phyloP scores from a whole-genome alignment of 345 rosid species.

The Sisymbrium irio region DNA sequence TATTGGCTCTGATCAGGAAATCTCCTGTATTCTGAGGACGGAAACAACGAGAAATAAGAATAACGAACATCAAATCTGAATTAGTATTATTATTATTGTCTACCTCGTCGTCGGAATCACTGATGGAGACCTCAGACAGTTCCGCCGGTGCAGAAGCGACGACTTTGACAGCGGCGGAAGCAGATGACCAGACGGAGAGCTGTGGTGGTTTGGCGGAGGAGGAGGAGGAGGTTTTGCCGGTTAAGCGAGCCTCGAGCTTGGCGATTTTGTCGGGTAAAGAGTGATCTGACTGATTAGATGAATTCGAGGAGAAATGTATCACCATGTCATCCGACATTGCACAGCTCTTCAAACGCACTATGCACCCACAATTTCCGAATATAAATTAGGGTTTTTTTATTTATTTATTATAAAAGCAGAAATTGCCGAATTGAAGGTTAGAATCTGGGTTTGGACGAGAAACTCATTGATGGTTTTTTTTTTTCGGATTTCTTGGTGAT shows the following conservation, averaged over 20 bases:
- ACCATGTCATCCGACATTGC: slow-evolving; percentile 92
- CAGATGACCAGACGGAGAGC: slow-evolving; percentile 51
- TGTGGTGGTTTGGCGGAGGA: slow-evolving; percentile 39
- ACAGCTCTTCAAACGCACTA: slow-evolving; percentile 13
- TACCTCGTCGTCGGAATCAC: slow-evolving; percentile 94
- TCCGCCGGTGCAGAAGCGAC: slow-evolving; percentile 42
- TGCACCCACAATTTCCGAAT: not conserved
- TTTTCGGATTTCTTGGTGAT: no score
- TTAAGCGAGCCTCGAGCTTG: slow-evolving; percentile 98
- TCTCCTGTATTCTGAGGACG: slow-evolving; percentile 70
- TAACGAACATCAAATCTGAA: not conserved
- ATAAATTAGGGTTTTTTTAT: slow-evolving; percentile 23
- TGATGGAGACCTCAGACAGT: slow-evolving; percentile 51
- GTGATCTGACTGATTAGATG: slow-evolving; percentile 95
- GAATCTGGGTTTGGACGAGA: slow-evolving; percentile 8
- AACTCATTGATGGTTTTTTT: no score
- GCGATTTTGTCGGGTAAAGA: slow-evolving; percentile 93
- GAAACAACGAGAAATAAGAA: slow-evolving; percentile 12
- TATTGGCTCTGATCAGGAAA: slow-evolving; percentile 90
- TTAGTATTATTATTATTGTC: not conserved
- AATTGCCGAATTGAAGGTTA: not conserved
- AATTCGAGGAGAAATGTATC: slow-evolving; percentile 86
- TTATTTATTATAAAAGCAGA: not conserved
- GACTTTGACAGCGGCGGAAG: slow-evolving; percentile 50
- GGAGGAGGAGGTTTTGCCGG: slow-evolving; percentile 71